Conservation (phyloP, 805 yeast genomes). For the Lipomyces sp. region DNA sequence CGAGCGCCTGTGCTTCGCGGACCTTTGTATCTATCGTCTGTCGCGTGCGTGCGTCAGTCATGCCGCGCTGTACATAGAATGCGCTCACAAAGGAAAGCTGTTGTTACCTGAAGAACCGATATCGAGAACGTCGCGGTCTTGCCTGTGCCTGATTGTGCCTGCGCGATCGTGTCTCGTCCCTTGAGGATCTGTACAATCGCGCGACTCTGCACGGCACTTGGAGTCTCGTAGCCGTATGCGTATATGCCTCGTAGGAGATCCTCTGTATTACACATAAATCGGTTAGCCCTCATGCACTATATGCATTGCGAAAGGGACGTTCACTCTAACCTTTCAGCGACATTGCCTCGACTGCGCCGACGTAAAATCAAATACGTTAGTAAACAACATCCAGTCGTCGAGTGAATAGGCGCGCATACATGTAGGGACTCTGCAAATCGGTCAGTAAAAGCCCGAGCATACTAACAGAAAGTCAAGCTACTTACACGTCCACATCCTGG, state of each 20-base stretch:
- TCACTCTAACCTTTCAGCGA: conserved; percentile 32
- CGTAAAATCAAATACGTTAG: no score
- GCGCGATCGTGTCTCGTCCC: conserved; percentile 73
- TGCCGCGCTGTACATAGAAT: neutral
- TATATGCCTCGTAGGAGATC: conserved; percentile 58
- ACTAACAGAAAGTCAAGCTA: neutral
- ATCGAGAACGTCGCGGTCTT: conserved; percentile 87
- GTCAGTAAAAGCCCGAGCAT: no score
- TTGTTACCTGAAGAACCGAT: conserved; percentile 52
- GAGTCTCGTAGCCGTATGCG: conserved; percentile 77
- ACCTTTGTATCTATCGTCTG: conserved; percentile 29
- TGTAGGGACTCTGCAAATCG: conserved; percentile 25
- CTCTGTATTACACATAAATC: conserved; percentile 6
- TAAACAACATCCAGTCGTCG: no score
- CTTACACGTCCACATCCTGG: conserved; percentile 47
- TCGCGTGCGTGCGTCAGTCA: neutral
- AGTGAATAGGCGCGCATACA: conserved; percentile 14
- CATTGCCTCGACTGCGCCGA: conserved; percentile 35
- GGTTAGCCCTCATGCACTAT: no score
- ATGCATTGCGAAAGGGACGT: neutral
- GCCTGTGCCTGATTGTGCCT: conserved; percentile 89
- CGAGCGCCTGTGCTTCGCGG: conserved; percentile 55
- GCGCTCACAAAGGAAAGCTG: neutral
- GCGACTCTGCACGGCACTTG: conserved; percentile 77
- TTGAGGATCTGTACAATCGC: conserved; percentile 76